Evolutionary conservation across 805 yeast genomes (phyloP).

Genomic region (Saccharomyces mikatae): DNA sequence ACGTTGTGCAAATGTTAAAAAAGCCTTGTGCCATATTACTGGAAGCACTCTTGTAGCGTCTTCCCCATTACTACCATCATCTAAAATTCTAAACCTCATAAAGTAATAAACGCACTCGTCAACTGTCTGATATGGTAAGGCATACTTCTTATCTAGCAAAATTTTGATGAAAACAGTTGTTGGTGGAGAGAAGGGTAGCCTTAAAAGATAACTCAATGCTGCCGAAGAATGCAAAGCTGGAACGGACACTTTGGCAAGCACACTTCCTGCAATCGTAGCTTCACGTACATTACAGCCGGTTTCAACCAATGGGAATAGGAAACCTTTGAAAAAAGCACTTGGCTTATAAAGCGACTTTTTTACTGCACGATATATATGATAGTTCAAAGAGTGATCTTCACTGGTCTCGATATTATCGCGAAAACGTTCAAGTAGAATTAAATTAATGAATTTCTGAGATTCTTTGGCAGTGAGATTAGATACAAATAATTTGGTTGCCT

Average conservation of each 20-base stretch:
- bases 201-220: constrained; percentile 77
- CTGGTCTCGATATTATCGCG: constrained; percentile 62
- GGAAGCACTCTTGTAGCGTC: constrained; percentile 53
- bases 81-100: constrained; percentile 72
- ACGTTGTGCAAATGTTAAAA: constrained; percentile 88
- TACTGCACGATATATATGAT: constrained; percentile 85
- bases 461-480: constrained; percentile 82
- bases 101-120: constrained; percentile 92
- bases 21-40: constrained; percentile 95
- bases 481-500: constrained; percentile 89
- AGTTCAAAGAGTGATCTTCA: constrained; percentile 74
- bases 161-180: constrained; percentile 84
- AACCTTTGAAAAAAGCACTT: constrained; percentile 95
- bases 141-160: constrained; percentile 87
- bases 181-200: constrained; percentile 80
- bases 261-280: constrained; percentile 91
- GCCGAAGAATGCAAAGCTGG: constrained; percentile 96
- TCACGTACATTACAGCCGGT: constrained; percentile 86
- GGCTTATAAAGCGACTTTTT: constrained; percentile 94
- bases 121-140: constrained; percentile 91
- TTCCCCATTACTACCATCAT: constrained; percentile 35
- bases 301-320: constrained; percentile 83
- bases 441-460: constrained; percentile 73
- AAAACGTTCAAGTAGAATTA: constrained; percentile 62
- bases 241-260: constrained; percentile 77